Conservation (phyloP, 345 rosid genomes). For the Turritis glabra region DNA sequence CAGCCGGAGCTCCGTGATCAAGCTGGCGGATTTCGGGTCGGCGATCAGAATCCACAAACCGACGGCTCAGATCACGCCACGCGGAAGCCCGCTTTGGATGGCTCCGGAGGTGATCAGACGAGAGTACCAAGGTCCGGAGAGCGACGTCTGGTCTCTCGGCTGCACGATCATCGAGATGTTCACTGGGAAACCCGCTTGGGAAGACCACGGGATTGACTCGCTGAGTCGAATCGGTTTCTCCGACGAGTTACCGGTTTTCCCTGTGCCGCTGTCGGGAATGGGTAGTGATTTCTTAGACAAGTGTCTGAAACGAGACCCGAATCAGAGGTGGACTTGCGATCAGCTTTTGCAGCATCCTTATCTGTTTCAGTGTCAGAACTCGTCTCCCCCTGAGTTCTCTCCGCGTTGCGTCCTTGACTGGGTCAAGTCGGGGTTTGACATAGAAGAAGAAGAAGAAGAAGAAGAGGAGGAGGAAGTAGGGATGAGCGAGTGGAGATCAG, state of each 20-base stretch:
- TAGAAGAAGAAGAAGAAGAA: slow-evolving; percentile 22
- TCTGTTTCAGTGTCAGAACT: slow-evolving; percentile 34
- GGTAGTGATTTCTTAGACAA: slow-evolving; percentile 66
- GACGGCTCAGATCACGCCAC: slow-evolving; percentile 40
- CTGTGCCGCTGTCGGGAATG: slow-evolving; percentile 46
- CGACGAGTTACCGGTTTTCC: slow-evolving; percentile 47
- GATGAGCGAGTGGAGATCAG: slow-evolving; percentile 2
- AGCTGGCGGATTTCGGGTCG: slow-evolving; percentile 86
- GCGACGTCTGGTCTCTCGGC: slow-evolving; percentile 83
- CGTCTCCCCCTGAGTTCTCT: slow-evolving; percentile 43
- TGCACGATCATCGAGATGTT: slow-evolving; percentile 76
- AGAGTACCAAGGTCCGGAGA: slow-evolving; percentile 70
- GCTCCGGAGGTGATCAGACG: slow-evolving; percentile 85
- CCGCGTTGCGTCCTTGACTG: slow-evolving; percentile 80
- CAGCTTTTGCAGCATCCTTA: slow-evolving; percentile 71
- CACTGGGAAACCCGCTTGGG: slow-evolving; percentile 72
- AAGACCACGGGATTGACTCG: slow-evolving; percentile 54
- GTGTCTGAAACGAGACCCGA: slow-evolving; percentile 56
- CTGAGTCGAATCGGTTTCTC: slow-evolving; percentile 60
- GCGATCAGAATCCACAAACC: slow-evolving; percentile 36
- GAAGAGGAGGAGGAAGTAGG: slow-evolving; percentile 28
- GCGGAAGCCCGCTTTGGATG: slow-evolving; percentile 96
- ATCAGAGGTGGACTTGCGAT: slow-evolving; percentile 72
- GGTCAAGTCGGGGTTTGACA: slow-evolving; percentile 42
- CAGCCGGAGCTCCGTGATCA: slow-evolving; percentile 46